Evolutionary conservation across 345 rosid species (phyloP), one percentile per base, ranked within the genome.

Genomic region (Populus ilicifolia): DNA sequence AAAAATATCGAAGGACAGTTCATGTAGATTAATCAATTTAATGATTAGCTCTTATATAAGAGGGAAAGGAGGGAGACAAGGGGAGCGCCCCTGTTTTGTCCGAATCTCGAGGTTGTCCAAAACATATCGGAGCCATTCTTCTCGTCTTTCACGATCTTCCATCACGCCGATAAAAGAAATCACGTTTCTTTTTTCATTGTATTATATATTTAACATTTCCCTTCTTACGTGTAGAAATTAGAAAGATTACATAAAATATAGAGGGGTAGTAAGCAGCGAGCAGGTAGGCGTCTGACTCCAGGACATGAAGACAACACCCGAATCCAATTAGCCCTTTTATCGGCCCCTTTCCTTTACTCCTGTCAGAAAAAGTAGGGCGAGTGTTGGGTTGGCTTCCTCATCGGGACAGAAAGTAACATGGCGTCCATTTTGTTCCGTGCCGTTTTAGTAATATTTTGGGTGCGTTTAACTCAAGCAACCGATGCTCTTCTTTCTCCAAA

Each of bases 401-500:
- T 77, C 88, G 90, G 83, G 73, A 76, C 69, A 29, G 20, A 80
- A 39, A 71, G 71, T 73, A 62, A 62, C 46, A 43, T 62, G 80
- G 80, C 84, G 79, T 29, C 64, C 29, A 77, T 79, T 75, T 35
- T 71, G 52, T 74, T 82, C 67, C 79, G 80, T 80, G 78, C 85
- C 56, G 63, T 78, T 67, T 74, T 67, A 69, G 75, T 71, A 70
- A 71, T 67, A 67, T 76, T 70, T 59, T 83, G 80, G 86, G 80
- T 74, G 78, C 77, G 64, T 23, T 48, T 75, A 38, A 84, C 84
- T 73, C 71, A 63, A 30, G 90, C 89, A 2, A 77, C 90, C 48
- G 92, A 87, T 70, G 87, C 89, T 80, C 91, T 93, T 66, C 97
- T 93, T 44, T 95, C 99, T 56, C 99, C 99, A 13, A 93, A 95